Conservation (phyloP, 2,329 filamentous ascomycete species). For the Botrytis hyacinthi region DNA sequence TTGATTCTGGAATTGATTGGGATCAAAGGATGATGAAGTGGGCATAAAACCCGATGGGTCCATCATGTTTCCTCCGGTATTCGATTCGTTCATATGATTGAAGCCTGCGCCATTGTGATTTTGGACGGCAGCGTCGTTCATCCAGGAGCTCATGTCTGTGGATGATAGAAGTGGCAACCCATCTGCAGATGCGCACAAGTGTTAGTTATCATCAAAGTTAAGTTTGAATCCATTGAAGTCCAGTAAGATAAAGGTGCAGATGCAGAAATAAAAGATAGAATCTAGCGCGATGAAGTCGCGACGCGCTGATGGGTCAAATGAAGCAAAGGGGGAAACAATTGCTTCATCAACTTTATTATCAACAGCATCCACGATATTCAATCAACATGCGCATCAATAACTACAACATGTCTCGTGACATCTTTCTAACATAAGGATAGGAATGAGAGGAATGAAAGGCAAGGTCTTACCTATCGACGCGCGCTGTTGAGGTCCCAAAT, state of each 20-base stretch:
- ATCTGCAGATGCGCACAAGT: conserved; percentile 35
- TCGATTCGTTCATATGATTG: conserved; percentile 59
- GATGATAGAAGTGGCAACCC: conserved; percentile 42
- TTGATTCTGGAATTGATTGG: conserved; percentile 49
- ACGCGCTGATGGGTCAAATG: conserved; percentile 20
- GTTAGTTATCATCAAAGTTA: conserved; percentile 34
- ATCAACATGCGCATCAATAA: conserved; percentile 11
- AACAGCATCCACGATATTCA: conserved; percentile 14
- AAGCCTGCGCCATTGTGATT: conserved; percentile 71
- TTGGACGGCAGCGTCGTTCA: conserved; percentile 65
- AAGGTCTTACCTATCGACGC: conserved; percentile 40
- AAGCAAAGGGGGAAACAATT: conserved; percentile 23
- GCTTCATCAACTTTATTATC: conserved; percentile 24
- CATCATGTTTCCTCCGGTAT: conserved; percentile 58
- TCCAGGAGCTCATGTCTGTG: conserved; percentile 68
- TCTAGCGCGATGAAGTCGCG: conserved; percentile 21
- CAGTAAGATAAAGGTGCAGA: conserved; percentile 14
- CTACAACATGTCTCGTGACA: conserved; percentile 18
- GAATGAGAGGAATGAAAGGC: conserved; percentile 21
- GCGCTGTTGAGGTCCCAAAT: conserved; percentile 27
- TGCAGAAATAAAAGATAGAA: conserved; percentile 14
- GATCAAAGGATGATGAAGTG: conserved; percentile 59
- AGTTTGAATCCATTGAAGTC: conserved; percentile 18
- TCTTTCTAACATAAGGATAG: conserved; percentile 22
- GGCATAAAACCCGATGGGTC: conserved; percentile 64